Evolutionary conservation across 495 filamentous ascomycete genomes (phyloP).

Genomic region (Friedmanniomyces simplex): DNA sequence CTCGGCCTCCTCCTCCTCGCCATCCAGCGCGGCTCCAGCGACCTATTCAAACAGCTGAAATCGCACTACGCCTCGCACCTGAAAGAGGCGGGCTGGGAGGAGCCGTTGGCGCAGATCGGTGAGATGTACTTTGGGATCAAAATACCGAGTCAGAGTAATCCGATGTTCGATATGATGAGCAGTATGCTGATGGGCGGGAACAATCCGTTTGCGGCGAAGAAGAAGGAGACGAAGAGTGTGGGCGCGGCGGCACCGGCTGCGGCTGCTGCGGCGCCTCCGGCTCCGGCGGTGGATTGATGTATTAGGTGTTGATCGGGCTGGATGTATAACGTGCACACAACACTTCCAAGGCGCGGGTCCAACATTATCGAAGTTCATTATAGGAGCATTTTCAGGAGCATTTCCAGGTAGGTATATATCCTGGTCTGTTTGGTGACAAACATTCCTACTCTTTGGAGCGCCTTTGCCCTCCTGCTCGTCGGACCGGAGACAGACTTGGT

Average conservation of each 20-base stretch:
- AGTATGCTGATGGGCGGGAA: conserved; percentile 72
- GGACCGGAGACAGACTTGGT: no score
- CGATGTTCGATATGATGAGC: conserved; percentile 95
- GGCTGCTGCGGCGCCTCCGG: conserved; percentile 20
- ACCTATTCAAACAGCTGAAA: conserved; percentile 73
- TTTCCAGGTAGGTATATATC: no score
- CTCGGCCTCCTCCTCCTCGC: conserved; percentile 71
- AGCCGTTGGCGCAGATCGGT: conserved; percentile 72
- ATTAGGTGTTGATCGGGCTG: no score
- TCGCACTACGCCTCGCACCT: conserved; percentile 71
- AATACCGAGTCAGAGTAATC: conserved; percentile 76
- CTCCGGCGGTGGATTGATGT: conserved; percentile 46
- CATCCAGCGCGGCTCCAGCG: conserved; percentile 65
- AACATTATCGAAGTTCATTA: no score
- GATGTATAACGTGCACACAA: no score
- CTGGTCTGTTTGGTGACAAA: no score
- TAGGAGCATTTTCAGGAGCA: no score
- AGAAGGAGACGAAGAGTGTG: conserved; percentile 36
- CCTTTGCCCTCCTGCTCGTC: no score
- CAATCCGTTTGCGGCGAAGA: conserved; percentile 32
- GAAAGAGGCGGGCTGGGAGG: conserved; percentile 68
- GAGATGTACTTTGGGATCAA: conserved; percentile 98
- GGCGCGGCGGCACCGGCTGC: conserved; percentile 35
- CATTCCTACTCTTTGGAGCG: no score
- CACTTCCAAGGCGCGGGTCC: no score